Base-by-base conservation (phyloP, 1,284 basidiomycete genomes). In the Rhodotorula sp. region DNA sequence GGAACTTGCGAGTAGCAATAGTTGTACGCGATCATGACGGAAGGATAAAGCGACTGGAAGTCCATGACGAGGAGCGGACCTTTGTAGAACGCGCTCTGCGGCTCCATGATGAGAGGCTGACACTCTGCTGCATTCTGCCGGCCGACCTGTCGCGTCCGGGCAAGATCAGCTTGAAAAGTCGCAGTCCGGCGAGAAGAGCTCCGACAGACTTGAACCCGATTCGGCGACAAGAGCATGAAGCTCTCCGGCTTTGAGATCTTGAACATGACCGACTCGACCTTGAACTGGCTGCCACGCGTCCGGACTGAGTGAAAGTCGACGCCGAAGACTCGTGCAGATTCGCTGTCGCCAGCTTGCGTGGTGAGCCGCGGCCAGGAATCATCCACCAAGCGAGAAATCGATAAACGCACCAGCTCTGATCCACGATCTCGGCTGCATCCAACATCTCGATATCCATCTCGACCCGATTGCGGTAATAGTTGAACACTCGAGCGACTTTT, bases 251-350 rank as follows among this genome's bases (percentile, higher is more conserved):
- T 99, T n/a, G 93, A 92, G 62, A 99, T 93, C 34, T 94, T 88
- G 80, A 97, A 93, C 89, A 99, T 90, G 83, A 99, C 95, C 0
- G 93, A 94, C 83, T 99, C 95, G 28, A 99, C 95, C 82, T 98
- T 98, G 85, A 93, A 98, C 78, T 99, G 95, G 3, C 93, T 95
- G 1, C 95, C 95, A 47, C 97, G 87, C 75, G 88, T 93, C 69
- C 97, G 87, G 57, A 98, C 95, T 0, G 94, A 97, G 79, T 90
- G 92, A 80, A 98, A 98, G 81, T 99, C 95, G 62, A 99, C 90
- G 0, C 95, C 95, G 77, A 97, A 97, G 19, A 98, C 92, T 19
- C 95, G 88, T 26, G 95, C 94, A 78, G 97, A 97, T 81, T 99
- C 95, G 7, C 93, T 95, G 77, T 14, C 45, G 48, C 61, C 59